Evolutionary conservation across 2,329 filamentous ascomycete species (phyloP).

Genomic region (Colletotrichum lupini): DNA sequence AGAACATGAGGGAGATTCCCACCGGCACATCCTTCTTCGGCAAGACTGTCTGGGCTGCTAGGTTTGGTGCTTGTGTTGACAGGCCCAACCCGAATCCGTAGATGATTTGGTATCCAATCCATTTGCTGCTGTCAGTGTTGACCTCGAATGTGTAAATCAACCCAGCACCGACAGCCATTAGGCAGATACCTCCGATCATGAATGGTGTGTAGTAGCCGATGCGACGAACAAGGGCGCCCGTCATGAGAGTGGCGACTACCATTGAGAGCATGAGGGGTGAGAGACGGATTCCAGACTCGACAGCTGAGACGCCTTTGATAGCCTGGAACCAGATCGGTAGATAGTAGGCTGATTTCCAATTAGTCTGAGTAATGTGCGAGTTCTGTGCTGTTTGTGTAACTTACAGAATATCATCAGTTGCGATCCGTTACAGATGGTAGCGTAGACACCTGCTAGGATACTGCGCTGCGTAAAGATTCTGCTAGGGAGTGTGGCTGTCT

Average conservation of each 20-base stretch:
- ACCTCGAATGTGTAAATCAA: slow-evolving; percentile 48
- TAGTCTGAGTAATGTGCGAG: slow-evolving; percentile 41
- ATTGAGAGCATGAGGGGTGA: slow-evolving; percentile 52
- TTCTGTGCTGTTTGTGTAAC: not conserved
- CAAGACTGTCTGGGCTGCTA: slow-evolving; percentile 58
- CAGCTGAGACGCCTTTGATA: slow-evolving; percentile 51
- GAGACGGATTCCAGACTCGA: slow-evolving; percentile 51
- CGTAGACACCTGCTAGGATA: slow-evolving; percentile 56
- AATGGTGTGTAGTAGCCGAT: slow-evolving; percentile 58
- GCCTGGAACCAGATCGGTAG: slow-evolving; percentile 59
- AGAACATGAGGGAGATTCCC: slow-evolving; percentile 58
- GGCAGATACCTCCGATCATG: slow-evolving; percentile 55
- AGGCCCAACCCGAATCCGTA: slow-evolving; percentile 42
- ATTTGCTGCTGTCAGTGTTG: slow-evolving; percentile 41
- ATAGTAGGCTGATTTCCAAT: slow-evolving; percentile 49
- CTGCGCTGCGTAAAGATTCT: slow-evolving; percentile 52
- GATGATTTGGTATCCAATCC: slow-evolving; percentile 42
- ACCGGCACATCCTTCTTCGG: slow-evolving; percentile 53
- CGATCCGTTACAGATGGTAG: slow-evolving; percentile 58
- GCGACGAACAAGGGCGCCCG: slow-evolving; percentile 47
- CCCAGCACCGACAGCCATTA: slow-evolving; percentile 42
- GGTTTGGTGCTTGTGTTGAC: slow-evolving; percentile 54
- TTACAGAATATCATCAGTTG: slow-evolving; percentile 60
- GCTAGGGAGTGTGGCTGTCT: slow-evolving; percentile 55
- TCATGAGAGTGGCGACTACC: slow-evolving; percentile 46